Conservation (phyloP, 192 early-diverging fungal genomes). For the Gaertneriomyces semiglobifer region DNA sequence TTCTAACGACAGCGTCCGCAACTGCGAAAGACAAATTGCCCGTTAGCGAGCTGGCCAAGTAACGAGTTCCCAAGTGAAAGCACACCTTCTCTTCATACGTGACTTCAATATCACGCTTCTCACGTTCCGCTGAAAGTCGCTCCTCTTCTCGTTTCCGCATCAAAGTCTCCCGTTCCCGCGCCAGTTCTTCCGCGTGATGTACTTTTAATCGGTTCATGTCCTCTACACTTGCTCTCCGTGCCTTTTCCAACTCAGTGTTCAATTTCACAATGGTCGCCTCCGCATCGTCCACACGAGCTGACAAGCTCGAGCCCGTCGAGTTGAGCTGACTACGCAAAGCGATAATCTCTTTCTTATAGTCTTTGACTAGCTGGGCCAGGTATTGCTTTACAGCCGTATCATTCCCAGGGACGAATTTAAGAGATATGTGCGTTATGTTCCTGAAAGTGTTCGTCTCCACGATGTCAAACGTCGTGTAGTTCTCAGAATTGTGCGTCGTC, state of each 20-base stretch:
- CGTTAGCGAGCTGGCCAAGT: not conserved
- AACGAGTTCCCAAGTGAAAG: not conserved
- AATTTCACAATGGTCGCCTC: constrained; percentile 12
- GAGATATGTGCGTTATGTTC: constrained; percentile 51
- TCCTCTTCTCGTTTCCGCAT: constrained; percentile 25
- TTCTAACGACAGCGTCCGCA: constrained; percentile 32
- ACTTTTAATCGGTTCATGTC: constrained; percentile 30
- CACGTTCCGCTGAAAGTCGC: constrained; percentile 21
- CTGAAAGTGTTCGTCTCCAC: constrained; percentile 56
- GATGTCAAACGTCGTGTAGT: constrained; percentile 35
- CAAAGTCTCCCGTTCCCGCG: constrained; percentile 33
- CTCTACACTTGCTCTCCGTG: constrained; percentile 32
- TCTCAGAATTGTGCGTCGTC: constrained; percentile 4
- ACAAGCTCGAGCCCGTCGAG: constrained; percentile 17
- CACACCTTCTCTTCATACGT: constrained; percentile 37
- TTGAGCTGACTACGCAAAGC: constrained; percentile 22
- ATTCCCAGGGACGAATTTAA: constrained; percentile 45
- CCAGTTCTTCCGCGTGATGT: constrained; percentile 33
- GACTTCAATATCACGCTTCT: constrained; percentile 17
- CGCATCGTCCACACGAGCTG: constrained; percentile 18
- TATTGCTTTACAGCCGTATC: constrained; percentile 50
- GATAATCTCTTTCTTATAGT: constrained; percentile 39
- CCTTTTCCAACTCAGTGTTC: constrained; percentile 32
- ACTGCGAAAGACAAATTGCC: constrained; percentile 13
- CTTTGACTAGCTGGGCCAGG: constrained; percentile 46